Percentiles rank a stretch among this genome's conserved stretches.
Evolutionary conservation across 192 early-diverging fungal species (phyloP).

Genomic region (Mortierella claussenii): DNA sequence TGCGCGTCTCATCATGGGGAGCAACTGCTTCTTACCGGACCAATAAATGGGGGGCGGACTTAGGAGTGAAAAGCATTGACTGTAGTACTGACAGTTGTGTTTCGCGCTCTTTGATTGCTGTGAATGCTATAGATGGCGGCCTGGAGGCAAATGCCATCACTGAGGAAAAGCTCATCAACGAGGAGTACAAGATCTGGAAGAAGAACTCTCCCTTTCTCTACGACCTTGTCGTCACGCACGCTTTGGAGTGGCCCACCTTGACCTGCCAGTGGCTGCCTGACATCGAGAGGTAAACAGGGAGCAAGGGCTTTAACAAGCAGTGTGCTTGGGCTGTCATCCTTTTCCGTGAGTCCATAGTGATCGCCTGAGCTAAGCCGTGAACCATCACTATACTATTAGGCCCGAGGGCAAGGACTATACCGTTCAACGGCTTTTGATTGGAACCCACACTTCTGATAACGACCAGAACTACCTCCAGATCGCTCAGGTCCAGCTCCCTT

Average conservation of each 20-base stretch:
- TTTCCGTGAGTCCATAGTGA: too few species aligned
- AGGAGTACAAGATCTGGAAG: slow-evolving; percentile 99
- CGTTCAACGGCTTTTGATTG: slow-evolving; percentile 89
- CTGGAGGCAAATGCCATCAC: slow-evolving; percentile 53
- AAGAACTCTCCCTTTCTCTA: slow-evolving; percentile 99
- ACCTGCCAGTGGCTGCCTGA: slow-evolving; percentile 98
- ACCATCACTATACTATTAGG: slow-evolving; percentile 52
- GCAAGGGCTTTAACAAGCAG: too few species aligned
- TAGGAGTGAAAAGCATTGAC: too few species aligned
- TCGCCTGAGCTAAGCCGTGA: background rate
- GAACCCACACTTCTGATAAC: slow-evolving; percentile 96
- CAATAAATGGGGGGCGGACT: too few species aligned
- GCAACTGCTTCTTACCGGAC: too few species aligned
- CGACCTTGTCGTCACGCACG: slow-evolving; percentile 96
- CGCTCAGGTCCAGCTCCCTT: slow-evolving; percentile 89
- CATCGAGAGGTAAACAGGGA: slow-evolving; percentile 75
- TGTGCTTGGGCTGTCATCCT: too few species aligned
- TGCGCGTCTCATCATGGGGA: too few species aligned
- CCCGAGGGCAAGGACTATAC: slow-evolving; percentile 93
- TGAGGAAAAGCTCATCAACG: slow-evolving; percentile 91
- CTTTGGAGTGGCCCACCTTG: slow-evolving; percentile 98
- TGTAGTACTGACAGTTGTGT: too few species aligned
- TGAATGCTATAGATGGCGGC: slow-evolving; percentile 49
- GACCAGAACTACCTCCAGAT: slow-evolving; percentile 98
- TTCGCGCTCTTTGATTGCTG: too few species aligned